phyloP scores from a whole-genome alignment of 2,329 filamentous ascomycete genomes.

The Chaetomium sp. region DNA sequence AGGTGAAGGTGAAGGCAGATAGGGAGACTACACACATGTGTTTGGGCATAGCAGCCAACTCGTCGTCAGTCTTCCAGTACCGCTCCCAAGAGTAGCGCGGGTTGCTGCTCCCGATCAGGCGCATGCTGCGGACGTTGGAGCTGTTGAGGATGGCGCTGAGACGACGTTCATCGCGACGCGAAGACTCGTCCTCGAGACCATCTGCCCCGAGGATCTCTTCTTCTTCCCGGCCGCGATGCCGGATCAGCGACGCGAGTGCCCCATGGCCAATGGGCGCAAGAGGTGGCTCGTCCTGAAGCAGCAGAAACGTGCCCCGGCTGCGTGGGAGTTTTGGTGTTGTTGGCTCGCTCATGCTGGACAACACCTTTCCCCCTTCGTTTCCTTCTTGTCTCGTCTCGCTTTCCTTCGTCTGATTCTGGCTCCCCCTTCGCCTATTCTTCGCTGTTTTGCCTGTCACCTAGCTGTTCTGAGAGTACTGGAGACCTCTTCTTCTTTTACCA shows the following conservation, averaged over 20 bases:
- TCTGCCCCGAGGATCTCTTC: constrained; percentile 23
- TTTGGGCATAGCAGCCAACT: constrained; percentile 65
- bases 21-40: constrained; percentile 44
- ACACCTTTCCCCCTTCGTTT: neutral
- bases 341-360: constrained; percentile 38
- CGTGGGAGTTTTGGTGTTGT: constrained; percentile 12
- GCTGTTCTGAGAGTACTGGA: too few relatives aligned
- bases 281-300: constrained; percentile 41
- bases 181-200: constrained; percentile 36
- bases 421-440: neutral
- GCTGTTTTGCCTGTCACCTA: neutral
- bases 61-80: constrained; percentile 76
- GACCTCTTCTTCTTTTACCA: too few relatives aligned
- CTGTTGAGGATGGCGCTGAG: constrained; percentile 54
- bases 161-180: constrained; percentile 50
- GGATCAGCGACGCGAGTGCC: constrained; percentile 32
- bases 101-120: constrained; percentile 83
- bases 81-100: constrained; percentile 78
- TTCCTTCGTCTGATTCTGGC: neutral
- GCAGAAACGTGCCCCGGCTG: constrained; percentile 24
- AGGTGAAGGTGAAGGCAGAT: neutral
- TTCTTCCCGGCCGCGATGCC: constrained; percentile 42
- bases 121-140: constrained; percentile 74
- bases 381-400: neutral
- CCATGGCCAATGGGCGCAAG: constrained; percentile 38